A percentile compares a stretch with the other conserved stretches of the same genome.
Conservation (phyloP, 179 eudicot species). For the Corrigiola litoralis region DNA sequence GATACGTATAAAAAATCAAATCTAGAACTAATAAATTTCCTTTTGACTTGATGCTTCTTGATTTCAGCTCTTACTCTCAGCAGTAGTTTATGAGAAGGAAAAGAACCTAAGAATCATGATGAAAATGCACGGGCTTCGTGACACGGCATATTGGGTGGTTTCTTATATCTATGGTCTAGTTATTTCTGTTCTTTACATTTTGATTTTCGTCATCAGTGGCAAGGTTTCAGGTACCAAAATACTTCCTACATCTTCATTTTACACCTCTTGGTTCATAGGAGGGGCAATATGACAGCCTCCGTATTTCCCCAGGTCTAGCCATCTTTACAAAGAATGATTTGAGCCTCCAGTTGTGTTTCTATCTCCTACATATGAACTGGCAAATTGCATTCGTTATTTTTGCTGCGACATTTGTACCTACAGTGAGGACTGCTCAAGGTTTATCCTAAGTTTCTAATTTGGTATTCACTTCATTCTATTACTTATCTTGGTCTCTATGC, state of each 20-base stretch:
- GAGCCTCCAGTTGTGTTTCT: constrained; percentile 72
- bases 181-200: constrained; percentile 51
- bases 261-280: background rate
- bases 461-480: background rate
- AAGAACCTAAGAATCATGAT: constrained; percentile 74
- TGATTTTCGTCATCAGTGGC: constrained; percentile 60
- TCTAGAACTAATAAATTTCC: too few species aligned
- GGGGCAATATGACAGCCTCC: background rate
- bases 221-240: constrained; percentile 48
- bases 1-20: background rate
- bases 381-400: constrained; percentile 65
- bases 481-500: too few species aligned
- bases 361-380: constrained; percentile 62
- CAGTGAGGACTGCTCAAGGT: constrained; percentile 70
- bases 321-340: constrained; percentile 57
- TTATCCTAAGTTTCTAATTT: background rate
- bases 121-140: constrained; percentile 96
- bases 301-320: constrained; percentile 45
- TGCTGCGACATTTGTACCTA: constrained; percentile 51
- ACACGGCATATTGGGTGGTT: constrained; percentile 75
- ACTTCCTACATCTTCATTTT: background rate
- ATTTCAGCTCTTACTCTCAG: constrained; percentile 46
- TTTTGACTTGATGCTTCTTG: background rate
- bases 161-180: constrained; percentile 59
- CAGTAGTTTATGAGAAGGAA: constrained; percentile 78